phyloP scores from a whole-genome alignment of 2,329 filamentous ascomycete genomes.

The Trichophyton benhamiae region DNA sequence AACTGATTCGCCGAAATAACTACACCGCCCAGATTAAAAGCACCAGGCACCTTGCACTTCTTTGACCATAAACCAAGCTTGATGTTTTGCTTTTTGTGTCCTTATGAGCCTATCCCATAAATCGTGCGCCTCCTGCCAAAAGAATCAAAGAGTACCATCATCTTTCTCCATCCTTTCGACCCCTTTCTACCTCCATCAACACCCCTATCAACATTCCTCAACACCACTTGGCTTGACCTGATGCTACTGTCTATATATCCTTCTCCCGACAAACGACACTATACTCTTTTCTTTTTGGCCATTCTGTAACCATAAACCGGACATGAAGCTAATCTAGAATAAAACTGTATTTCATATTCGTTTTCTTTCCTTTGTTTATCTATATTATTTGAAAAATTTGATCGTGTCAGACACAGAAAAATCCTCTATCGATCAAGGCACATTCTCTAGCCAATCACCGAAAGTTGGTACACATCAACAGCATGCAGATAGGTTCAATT shows the following conservation, averaged over 20 bases:
- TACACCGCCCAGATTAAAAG: background rate
- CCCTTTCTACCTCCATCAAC: background rate
- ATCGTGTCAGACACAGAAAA: background rate
- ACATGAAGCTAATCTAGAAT: slow-evolving; percentile 4
- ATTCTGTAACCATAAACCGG: slow-evolving; percentile 6
- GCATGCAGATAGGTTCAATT: background rate
- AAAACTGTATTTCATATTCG: background rate
- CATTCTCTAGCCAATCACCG: too few relatives aligned
- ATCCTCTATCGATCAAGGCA: too few relatives aligned
- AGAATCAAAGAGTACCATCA: background rate
- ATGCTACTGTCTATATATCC: background rate
- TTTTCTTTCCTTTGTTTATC: background rate
- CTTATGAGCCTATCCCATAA: background rate
- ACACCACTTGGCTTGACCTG: background rate
- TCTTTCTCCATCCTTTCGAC: background rate
- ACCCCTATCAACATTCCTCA: background rate
- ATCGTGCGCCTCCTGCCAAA: background rate
- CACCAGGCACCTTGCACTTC: background rate
- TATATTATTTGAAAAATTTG: background rate
- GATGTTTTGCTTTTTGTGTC: slow-evolving; percentile 1
- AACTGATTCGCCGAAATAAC: background rate
- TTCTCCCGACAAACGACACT: background rate
- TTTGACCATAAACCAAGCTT: background rate
- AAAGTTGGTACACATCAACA: background rate
- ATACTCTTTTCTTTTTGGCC: slow-evolving; percentile 1